phyloP scores from a whole-genome alignment of 2,329 filamentous ascomycete species.

The Colletotrichum chrysophilum region DNA sequence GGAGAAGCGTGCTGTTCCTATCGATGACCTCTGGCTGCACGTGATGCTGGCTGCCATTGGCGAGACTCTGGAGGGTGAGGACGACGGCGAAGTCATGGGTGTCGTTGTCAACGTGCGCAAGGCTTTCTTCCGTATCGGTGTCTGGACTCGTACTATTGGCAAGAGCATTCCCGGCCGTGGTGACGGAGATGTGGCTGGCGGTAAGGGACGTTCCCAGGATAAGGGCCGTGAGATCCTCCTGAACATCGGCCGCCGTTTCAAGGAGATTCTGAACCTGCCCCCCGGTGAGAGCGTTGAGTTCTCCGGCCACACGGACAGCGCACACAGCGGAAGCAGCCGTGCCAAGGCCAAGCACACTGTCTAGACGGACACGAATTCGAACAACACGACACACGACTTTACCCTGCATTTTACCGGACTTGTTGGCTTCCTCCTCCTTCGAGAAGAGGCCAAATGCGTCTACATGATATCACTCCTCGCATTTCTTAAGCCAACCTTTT shows the following conservation, averaged over 20 bases:
- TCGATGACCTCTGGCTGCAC: slow-evolving; percentile 96
- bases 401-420: slow-evolving; percentile 11
- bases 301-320: slow-evolving; percentile 93
- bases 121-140: slow-evolving; percentile 95
- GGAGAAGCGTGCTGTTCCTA: slow-evolving; percentile 89
- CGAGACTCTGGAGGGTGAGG: slow-evolving; percentile 94
- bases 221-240: slow-evolving; percentile 87
- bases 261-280: slow-evolving; percentile 85
- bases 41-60: slow-evolving; percentile 96
- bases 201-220: slow-evolving; percentile 77
- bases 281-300: slow-evolving; percentile 85
- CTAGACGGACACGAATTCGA: slow-evolving; percentile 48
- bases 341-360: slow-evolving; percentile 94
- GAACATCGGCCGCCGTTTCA: slow-evolving; percentile 89
- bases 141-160: slow-evolving; percentile 96
- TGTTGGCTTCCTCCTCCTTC: neutral
- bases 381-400: slow-evolving; percentile 5
- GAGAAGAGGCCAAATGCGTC: slow-evolving; percentile 2
- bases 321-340: slow-evolving; percentile 89
- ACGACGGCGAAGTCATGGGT: slow-evolving; percentile 97
- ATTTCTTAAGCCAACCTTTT: slow-evolving; percentile 15
- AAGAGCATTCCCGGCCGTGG: slow-evolving; percentile 81
- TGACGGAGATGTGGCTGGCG: slow-evolving; percentile 73
- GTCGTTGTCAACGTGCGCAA: slow-evolving; percentile 99
- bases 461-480: slow-evolving; percentile 15